Evolutionary conservation across 176 grass and related monocot genomes (phyloP).

Genomic region (Eleusine coracana): DNA sequence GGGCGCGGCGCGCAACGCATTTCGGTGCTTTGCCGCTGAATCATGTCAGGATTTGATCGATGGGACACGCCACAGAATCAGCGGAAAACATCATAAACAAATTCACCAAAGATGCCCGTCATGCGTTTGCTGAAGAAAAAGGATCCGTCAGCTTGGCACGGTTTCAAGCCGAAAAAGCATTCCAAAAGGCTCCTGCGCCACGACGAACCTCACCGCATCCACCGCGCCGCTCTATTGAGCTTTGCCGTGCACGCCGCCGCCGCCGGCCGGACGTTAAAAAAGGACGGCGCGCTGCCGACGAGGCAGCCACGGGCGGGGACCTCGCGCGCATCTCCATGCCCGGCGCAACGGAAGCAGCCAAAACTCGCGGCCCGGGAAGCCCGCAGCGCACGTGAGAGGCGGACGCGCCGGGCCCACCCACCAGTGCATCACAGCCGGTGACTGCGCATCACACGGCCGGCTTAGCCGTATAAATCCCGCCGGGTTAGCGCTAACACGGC

Average conservation of each 20-base stretch:
- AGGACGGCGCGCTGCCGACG: neutral
- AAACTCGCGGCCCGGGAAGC: neutral
- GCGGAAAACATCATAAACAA: no score
- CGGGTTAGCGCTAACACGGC: neutral
- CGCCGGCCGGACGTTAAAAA: neutral
- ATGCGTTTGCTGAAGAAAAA: no score
- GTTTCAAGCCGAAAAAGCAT: neutral
- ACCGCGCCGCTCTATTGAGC: neutral
- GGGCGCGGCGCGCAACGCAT: no score
- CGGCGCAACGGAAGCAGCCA: neutral
- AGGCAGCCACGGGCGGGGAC: no score
- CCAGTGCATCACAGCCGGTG: neutral
- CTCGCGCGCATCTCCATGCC: constrained; percentile 10
- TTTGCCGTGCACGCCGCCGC: constrained; percentile 1
- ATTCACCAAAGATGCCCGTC: no score
- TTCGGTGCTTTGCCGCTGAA: no score
- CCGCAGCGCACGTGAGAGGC: constrained; percentile 3
- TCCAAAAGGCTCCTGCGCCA: neutral
- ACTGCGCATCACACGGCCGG: constrained; percentile 1
- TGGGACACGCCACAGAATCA: no score
- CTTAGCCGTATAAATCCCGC: constrained; percentile 7
- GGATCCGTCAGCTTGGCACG: neutral
- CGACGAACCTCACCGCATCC: neutral
- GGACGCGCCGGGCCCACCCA: neutral
- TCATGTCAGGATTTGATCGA: no score